Conservation (phyloP, 202 grass and related monocot species). For the Musa balbisiana region DNA sequence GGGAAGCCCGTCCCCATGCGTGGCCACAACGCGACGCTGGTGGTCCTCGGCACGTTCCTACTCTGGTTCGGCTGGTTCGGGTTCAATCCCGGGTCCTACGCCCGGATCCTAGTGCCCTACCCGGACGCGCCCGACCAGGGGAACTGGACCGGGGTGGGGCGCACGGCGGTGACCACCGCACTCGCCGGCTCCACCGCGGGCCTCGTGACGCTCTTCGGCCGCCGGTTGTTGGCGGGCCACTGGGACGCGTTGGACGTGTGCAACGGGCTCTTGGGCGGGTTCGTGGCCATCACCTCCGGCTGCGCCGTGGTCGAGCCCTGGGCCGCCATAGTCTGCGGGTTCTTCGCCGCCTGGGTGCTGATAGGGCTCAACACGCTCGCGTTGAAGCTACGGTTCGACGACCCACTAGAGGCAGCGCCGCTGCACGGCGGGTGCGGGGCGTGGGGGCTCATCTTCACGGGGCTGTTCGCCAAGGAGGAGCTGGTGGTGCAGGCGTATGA, state of each 20-base stretch:
- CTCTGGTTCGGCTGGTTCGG: conserved; percentile 1
- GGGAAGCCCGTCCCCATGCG: neutral
- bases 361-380: neutral
- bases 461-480: neutral
- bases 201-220: neutral
- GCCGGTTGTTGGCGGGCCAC: neutral
- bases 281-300: neutral
- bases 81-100: neutral
- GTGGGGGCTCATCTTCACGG: conserved; percentile 1
- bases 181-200: neutral
- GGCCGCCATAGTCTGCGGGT: neutral
- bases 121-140: neutral
- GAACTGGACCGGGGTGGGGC: neutral
- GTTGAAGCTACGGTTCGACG: neutral
- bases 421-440: conserved; percentile 2
- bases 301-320: neutral
- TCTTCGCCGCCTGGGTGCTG: neutral
- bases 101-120: neutral
- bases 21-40: neutral
- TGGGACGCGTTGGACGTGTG: neutral
- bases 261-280: neutral
- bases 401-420: neutral
- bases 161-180: neutral
- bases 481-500: neutral
- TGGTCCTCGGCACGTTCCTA: neutral